A percentile compares a stretch with the other conserved stretches of the same genome.
Conservation (phyloP, 176 grass and related monocot species). For the Musa troglodytarum region DNA sequence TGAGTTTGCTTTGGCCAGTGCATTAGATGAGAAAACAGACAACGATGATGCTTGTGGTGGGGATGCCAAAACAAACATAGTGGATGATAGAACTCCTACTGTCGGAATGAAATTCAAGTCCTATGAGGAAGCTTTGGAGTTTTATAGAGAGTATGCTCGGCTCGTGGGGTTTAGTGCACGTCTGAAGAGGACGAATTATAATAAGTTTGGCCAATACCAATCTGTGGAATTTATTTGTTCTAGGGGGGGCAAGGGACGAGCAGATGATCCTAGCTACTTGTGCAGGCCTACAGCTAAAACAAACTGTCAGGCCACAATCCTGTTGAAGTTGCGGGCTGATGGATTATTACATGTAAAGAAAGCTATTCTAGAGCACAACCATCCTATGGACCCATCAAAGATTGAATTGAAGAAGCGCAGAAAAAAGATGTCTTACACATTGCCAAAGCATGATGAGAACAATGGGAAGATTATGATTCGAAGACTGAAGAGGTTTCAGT, state of each 20-base stretch:
- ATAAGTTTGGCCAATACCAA: slow-evolving; percentile 69
- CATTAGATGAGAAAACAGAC: slow-evolving; percentile 36
- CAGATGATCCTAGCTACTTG: slow-evolving; percentile 61
- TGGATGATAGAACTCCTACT: slow-evolving; percentile 39
- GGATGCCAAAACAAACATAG: slow-evolving; percentile 4
- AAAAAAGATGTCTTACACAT: slow-evolving; percentile 54
- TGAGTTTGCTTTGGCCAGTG: not conserved
- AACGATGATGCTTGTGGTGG: slow-evolving; percentile 12
- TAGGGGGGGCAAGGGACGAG: slow-evolving; percentile 64
- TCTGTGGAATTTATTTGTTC: slow-evolving; percentile 78
- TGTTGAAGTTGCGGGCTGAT: slow-evolving; percentile 72
- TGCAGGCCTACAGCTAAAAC: slow-evolving; percentile 73
- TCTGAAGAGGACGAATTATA: slow-evolving; percentile 58
- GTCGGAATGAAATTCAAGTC: slow-evolving; percentile 68
- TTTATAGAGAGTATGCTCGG: slow-evolving; percentile 76
- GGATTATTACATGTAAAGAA: slow-evolving; percentile 76
- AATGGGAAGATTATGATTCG: slow-evolving; percentile 8
- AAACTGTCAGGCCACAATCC: slow-evolving; percentile 74
- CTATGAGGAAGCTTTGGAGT: slow-evolving; percentile 62
- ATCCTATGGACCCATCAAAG: slow-evolving; percentile 57
- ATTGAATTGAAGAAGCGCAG: slow-evolving; percentile 43
- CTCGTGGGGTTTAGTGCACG: slow-evolving; percentile 56
- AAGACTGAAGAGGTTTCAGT: slow-evolving; percentile 31
- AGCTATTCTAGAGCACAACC: slow-evolving; percentile 75
- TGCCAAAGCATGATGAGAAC: slow-evolving; percentile 28